Percentiles rank a stretch among this genome's conserved stretches.
Conservation (phyloP, 2,329 filamentous ascomycete species). For the Phyllosticta citriasiana region DNA sequence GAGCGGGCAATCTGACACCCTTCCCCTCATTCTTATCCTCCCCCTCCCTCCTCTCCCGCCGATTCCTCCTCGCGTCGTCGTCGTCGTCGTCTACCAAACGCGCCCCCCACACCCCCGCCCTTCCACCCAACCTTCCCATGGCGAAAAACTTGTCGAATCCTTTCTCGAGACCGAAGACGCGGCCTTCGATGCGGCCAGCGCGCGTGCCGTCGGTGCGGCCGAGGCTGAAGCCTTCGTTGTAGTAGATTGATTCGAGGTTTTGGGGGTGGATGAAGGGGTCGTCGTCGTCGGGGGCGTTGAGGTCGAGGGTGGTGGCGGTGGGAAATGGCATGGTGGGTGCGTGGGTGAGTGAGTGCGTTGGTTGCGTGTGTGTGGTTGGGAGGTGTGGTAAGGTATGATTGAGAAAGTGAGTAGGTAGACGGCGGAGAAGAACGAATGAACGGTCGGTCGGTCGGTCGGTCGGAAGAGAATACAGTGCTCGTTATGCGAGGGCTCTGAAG, state of each 20-base stretch:
- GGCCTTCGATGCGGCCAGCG: constrained; percentile 77
- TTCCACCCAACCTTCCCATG: constrained; percentile 68
- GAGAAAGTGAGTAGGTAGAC: too few relatives aligned
- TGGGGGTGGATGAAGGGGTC: constrained; percentile 50
- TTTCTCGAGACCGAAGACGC: constrained; percentile 80
- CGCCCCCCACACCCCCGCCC: constrained; percentile 74
- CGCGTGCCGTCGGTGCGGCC: constrained; percentile 65
- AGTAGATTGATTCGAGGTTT: constrained; percentile 59
- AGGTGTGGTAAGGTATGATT: too few relatives aligned
- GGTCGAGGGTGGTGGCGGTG: not conserved
- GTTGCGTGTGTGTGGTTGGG: not conserved
- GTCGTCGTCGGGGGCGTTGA: constrained; percentile 15
- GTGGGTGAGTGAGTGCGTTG: not conserved
- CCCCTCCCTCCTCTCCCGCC: not conserved
- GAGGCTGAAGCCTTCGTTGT: constrained; percentile 68
- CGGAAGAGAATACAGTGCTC: too few relatives aligned
- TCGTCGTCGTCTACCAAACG: constrained; percentile 39
- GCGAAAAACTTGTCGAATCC: constrained; percentile 88
- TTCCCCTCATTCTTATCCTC: not conserved
- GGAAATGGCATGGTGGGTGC: not conserved
- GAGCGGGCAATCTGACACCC: constrained; percentile 22
- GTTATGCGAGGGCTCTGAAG: not conserved
- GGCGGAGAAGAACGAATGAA: too few relatives aligned
- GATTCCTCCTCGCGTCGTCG: not conserved
- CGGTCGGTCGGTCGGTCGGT: too few relatives aligned